These are phyloP conservation scores for Solanum virginianum DNA, from an alignment of 257 asterid species.

Conservation along the genomic window DNA sequence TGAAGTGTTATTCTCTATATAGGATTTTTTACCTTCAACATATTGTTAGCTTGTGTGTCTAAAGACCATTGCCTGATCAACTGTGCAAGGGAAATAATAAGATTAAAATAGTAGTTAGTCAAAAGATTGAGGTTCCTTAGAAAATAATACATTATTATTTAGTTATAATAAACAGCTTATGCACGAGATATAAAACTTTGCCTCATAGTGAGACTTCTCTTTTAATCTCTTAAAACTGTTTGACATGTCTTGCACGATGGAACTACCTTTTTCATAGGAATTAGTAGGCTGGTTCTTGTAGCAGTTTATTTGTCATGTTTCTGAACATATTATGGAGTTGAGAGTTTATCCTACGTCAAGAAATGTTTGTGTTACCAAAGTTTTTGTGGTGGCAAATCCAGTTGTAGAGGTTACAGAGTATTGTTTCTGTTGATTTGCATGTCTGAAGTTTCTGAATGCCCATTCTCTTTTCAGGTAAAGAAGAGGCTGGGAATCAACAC, in stretches of 20 bases:
- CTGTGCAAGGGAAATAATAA: background rate
- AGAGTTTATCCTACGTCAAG: background rate
- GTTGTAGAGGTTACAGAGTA: background rate
- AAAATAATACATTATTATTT: background rate
- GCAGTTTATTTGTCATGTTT: background rate
- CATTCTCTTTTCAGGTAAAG: slow-evolving; percentile 42
- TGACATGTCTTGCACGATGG: background rate
- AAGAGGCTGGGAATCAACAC: slow-evolving; percentile 34
- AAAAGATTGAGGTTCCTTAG: background rate
- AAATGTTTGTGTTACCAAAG: background rate
- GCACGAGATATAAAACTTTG: background rate
- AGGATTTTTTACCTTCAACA: background rate
- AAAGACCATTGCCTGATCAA: background rate
- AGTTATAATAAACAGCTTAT: background rate
- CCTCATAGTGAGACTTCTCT: background rate
- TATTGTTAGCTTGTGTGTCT: background rate
- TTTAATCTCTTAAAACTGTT: background rate
- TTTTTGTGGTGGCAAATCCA: background rate
- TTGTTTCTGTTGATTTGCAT: background rate
- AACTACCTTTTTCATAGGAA: background rate
- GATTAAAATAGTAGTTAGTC: background rate
- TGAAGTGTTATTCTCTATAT: background rate
- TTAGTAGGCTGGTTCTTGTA: background rate
- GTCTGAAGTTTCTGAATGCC: background rate
- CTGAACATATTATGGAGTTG: background rate